A percentile compares a stretch with the other conserved stretches of the same genome.
Conservation (phyloP, 2,329 filamentous ascomycete genomes). For the Apiospora aurea region DNA sequence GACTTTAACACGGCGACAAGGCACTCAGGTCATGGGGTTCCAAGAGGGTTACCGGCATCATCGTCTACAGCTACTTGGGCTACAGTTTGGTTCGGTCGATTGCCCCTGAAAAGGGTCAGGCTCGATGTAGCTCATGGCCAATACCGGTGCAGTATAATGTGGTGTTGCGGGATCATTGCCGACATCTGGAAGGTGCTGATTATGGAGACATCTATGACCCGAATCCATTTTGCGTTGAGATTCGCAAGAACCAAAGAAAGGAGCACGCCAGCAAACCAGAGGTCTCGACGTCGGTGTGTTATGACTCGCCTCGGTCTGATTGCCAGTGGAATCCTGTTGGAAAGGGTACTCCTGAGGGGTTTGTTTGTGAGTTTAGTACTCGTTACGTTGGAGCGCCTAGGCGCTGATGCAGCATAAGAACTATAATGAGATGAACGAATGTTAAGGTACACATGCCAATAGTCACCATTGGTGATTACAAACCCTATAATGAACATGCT, state of each 20-base stretch:
- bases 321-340: no score
- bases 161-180: neutral
- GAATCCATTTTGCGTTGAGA: neutral
- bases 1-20: no score
- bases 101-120: neutral
- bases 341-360: no score
- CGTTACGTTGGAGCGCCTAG: no score
- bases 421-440: no score
- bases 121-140: neutral
- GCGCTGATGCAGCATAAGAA: no score
- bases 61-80: no score
- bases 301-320: neutral
- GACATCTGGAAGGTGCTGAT: neutral
- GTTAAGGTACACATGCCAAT: no score
- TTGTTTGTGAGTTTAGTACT: no score
- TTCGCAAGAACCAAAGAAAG: neutral
- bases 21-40: no score
- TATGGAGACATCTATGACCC: neutral
- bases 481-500: neutral
- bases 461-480: neutral
- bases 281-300: neutral
- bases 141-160: neutral
- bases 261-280: neutral
- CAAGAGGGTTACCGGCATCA: no score
- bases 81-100: neutral